phyloP scores from a whole-genome alignment of 2,329 filamentous ascomycete genomes.

The Hypoxylon sp. region DNA sequence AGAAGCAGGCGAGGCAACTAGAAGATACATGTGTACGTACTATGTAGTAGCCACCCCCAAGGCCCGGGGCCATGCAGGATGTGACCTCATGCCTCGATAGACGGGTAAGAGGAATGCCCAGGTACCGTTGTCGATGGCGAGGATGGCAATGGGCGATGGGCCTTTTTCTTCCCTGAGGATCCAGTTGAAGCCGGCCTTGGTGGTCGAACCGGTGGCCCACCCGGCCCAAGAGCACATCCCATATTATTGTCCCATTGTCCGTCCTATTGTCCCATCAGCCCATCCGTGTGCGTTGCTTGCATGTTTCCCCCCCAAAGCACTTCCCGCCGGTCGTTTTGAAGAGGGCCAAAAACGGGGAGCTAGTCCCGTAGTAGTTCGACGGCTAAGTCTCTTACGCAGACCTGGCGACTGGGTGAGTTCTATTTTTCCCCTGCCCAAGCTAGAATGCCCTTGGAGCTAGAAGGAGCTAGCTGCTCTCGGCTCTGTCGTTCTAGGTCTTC shows the following conservation, averaged over 20 bases:
- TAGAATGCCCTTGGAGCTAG: no score
- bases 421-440: slow-evolving; percentile 24
- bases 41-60: slow-evolving; percentile 34
- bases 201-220: no score
- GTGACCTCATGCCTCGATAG: slow-evolving; percentile 35
- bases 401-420: slow-evolving; percentile 25
- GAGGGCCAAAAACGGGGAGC: slow-evolving; percentile 23
- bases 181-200: no score
- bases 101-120: slow-evolving; percentile 27
- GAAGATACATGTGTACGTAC: no score
- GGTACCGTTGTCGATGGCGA: neutral
- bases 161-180: no score
- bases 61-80: slow-evolving; percentile 23
- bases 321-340: slow-evolving; percentile 15
- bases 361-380: slow-evolving; percentile 34
- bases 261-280: slow-evolving; percentile 34
- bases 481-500: slow-evolving; percentile 29
- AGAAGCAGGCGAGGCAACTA: no score
- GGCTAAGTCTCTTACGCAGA: no score
- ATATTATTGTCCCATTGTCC: slow-evolving; percentile 35
- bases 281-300: slow-evolving; percentile 30
- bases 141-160: slow-evolving; percentile 4
- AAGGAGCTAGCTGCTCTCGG: slow-evolving; percentile 35
- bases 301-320: slow-evolving; percentile 23
- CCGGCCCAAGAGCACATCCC: slow-evolving; percentile 7